Evolutionary conservation across 768 basidiomycete species (phyloP).

Genomic region (Lyophyllum shimeji): DNA sequence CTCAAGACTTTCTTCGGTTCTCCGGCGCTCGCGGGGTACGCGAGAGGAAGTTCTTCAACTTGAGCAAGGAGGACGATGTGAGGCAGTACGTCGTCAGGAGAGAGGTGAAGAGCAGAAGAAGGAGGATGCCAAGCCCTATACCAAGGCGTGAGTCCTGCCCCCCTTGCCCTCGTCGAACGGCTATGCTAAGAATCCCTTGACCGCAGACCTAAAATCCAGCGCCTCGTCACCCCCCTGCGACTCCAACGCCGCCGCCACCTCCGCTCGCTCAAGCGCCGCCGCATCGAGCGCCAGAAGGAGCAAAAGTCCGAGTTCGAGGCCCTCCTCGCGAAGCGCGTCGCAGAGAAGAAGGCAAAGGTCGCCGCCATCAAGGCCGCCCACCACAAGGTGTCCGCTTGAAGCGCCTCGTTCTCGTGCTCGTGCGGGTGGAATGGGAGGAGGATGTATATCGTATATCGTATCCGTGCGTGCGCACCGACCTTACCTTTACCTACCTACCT

Average conservation of each 20-base stretch:
- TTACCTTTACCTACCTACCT: no score
- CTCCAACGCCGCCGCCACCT: constrained; percentile 97
- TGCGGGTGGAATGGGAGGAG: no score
- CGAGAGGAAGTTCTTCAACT: constrained; percentile 90
- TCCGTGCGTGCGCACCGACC: no score
- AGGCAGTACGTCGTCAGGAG: constrained; percentile 94
- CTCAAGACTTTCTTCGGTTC: constrained; percentile 51
- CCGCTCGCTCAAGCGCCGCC: constrained; percentile 82
- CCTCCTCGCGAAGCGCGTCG: constrained; percentile 83
- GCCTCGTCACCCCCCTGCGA: constrained; percentile 91
- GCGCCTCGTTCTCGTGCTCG: no score
- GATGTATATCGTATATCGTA: no score
- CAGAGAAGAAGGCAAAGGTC: constrained; percentile 91
- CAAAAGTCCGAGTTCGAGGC: constrained; percentile 91
- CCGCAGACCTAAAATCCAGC: constrained; percentile 90
- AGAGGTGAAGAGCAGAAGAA: constrained; percentile 92
- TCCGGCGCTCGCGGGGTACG: constrained; percentile 43
- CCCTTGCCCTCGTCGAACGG: not conserved
- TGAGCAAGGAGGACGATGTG: constrained; percentile 97
- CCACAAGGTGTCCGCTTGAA: constrained; percentile 35
- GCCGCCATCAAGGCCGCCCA: constrained; percentile 87
- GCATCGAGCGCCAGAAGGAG: constrained; percentile 90
- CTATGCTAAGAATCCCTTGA: no score
- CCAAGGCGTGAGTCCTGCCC: constrained; percentile 78
- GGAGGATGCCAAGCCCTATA: constrained; percentile 86